Evolutionary conservation across 352 stramenopile genomes (phyloP).

Genomic region (Plasmopara viticola): DNA sequence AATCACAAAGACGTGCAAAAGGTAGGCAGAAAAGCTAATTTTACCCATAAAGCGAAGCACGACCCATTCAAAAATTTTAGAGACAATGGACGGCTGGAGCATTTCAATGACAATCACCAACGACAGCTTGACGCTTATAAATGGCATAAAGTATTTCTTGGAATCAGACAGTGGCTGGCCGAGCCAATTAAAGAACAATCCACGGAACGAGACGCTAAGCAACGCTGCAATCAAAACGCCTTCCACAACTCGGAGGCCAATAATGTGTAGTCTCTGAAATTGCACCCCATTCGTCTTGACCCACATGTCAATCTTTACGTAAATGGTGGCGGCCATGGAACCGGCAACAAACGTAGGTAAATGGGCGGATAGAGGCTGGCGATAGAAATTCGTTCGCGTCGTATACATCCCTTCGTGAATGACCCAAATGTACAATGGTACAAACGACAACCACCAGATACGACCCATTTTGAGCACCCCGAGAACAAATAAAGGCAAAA

Average conservation of each 20-base stretch:
- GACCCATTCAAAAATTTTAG: conserved; percentile 24
- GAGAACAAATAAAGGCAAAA: background rate
- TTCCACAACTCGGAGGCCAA: background rate
- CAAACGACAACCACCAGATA: background rate
- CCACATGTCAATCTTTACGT: background rate
- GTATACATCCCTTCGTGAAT: background rate
- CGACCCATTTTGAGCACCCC: background rate
- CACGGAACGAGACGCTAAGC: background rate
- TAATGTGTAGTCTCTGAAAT: background rate
- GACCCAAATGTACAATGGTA: background rate
- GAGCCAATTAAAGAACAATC: background rate
- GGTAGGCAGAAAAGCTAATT: background rate
- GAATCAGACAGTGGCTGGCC: background rate
- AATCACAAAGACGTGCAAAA: conserved; percentile 1
- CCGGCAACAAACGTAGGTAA: background rate
- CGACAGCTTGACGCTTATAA: conserved; percentile 9
- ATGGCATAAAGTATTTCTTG: conserved; percentile 1
- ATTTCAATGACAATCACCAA: conserved; percentile 20
- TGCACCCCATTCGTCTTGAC: background rate
- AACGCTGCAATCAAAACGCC: background rate
- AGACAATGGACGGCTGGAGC: conserved; percentile 16
- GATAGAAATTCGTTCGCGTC: background rate
- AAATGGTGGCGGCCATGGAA: background rate
- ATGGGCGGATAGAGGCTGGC: background rate
- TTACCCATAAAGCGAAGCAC: conserved; percentile 19